Base-by-base conservation (phyloP, 306 rosid species). In the Glycine tomentella region DNA sequence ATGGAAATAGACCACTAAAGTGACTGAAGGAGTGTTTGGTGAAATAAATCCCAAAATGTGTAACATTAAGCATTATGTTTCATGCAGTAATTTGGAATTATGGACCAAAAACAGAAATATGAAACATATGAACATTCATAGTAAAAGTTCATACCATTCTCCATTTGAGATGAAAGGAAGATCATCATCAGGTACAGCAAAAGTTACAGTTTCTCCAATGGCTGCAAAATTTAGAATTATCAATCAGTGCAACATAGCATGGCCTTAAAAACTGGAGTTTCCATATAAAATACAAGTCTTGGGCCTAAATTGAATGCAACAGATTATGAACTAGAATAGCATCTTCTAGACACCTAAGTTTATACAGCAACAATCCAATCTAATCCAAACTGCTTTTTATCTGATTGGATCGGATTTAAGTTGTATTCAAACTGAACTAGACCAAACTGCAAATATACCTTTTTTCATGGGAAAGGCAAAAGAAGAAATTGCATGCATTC, bases 121-220 rank as follows among this genome's bases (percentile, higher is more conserved):
- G 6, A 16, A 76, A 25, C 31, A 76, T 64, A 59, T 4, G 14
- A 70, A 78, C 68, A n/a, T 25, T 82, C 52, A 50, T 25, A 64
- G 56, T 15, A 46, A 67, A 31, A 50, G 15, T 74, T 63, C 91
- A 16, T 90, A 95, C 99, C 99, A 95, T 87, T 95, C 99, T 79
- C 99, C 99, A 81, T 95, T 95, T 77, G 97, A 75, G 84, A 95
- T 88, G 80, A 93, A 88, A 69, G 86, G 67, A 16, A 80, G 78
- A 69, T 82, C 90, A 62, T 87, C 84, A 66, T 87, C 83, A 49
- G 99, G 96, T 59, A 84, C 13, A 72, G 57, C 94, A 63, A 87
- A 93, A 72, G 93, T 90, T 64, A 89, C 10, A 15, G 99, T 95
- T 90, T 95, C 99, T 84, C 96, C 99, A 36, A 95, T 87, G 86